phyloP scores from a whole-genome alignment of 768 basidiomycete species.

The Leccinum truebloodii region DNA sequence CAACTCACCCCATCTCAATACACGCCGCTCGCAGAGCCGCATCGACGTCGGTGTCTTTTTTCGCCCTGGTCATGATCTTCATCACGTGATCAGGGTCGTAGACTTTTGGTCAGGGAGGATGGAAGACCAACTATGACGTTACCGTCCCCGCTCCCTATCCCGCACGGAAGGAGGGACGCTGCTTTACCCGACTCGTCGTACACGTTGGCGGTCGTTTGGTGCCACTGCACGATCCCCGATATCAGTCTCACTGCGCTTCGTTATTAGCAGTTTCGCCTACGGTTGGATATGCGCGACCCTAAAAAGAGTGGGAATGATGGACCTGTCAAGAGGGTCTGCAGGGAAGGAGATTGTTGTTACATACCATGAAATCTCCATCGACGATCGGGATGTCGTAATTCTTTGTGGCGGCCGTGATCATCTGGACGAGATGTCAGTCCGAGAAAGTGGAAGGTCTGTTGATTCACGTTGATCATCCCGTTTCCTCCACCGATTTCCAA shows the following conservation, averaged over 20 bases:
- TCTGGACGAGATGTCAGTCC: constrained; percentile 26
- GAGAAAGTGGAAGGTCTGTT: constrained; percentile 3
- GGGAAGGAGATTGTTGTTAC: constrained; percentile 7
- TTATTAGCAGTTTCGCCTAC: constrained; percentile 17
- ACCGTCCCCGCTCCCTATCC: constrained; percentile 40
- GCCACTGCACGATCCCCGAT: constrained; percentile 19
- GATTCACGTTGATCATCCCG: constrained; percentile 43
- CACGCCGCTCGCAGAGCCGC: constrained; percentile 47
- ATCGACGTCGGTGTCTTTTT: constrained; percentile 45
- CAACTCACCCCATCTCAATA: constrained; percentile 48
- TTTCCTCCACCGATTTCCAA: constrained; percentile 47
- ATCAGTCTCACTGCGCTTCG: constrained; percentile 6
- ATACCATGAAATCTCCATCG: constrained; percentile 47
- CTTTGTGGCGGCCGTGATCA: constrained; percentile 37
- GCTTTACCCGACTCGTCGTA: constrained; percentile 29
- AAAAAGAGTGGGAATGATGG: constrained; percentile 1
- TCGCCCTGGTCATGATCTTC: constrained; percentile 45
- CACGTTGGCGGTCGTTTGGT: constrained; percentile 35
- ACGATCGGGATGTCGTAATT: constrained; percentile 41
- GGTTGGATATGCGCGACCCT: constrained; percentile 41
- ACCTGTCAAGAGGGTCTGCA: neutral
- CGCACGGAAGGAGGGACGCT: constrained; percentile 33
- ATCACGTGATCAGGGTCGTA: constrained; percentile 16
- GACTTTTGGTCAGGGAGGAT: neutral
- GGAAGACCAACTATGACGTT: constrained; percentile 32